Conservation (phyloP, 352 stramenopile genomes). For the Plasmopara viticola region DNA sequence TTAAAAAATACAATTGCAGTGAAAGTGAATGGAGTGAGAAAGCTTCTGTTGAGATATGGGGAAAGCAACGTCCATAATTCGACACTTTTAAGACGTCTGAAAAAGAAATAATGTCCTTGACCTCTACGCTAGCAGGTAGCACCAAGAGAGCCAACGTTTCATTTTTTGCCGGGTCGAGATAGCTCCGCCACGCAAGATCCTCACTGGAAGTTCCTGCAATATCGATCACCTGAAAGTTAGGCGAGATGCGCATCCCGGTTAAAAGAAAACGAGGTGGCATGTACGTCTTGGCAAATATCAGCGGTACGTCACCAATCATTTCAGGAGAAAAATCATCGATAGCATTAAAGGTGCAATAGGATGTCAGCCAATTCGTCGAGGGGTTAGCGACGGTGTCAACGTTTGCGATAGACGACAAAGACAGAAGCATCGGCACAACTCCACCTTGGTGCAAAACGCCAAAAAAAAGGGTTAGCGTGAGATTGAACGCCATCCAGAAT, state of each 20-base stretch:
- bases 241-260: constrained; percentile 11
- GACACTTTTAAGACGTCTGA: constrained; percentile 1
- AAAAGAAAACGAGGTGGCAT: constrained; percentile 78
- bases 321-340: constrained; percentile 4
- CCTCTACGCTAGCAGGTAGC: constrained; percentile 35
- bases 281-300: constrained; percentile 75
- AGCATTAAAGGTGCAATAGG: constrained; percentile 28
- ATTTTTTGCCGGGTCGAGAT: constrained; percentile 2
- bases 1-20: constrained; percentile 37
- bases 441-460: constrained; percentile 68
- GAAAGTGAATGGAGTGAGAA: constrained; percentile 35
- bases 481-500: constrained; percentile 56
- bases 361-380: constrained; percentile 11
- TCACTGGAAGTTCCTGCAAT: constrained; percentile 27
- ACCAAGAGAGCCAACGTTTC: constrained; percentile 23
- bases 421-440: constrained; percentile 51
- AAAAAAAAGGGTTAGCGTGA: constrained; percentile 50
- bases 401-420: constrained; percentile 20
- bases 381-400: constrained; percentile 3
- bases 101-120: constrained; percentile 17
- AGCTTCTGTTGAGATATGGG: constrained; percentile 57
- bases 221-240: constrained; percentile 46
- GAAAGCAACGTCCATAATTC: constrained; percentile 38
- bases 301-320: constrained; percentile 15
- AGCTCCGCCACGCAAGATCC: constrained; percentile 11